Base-by-base conservation (phyloP, 345 rosid species). In the Citrus cavaleriei region DNA sequence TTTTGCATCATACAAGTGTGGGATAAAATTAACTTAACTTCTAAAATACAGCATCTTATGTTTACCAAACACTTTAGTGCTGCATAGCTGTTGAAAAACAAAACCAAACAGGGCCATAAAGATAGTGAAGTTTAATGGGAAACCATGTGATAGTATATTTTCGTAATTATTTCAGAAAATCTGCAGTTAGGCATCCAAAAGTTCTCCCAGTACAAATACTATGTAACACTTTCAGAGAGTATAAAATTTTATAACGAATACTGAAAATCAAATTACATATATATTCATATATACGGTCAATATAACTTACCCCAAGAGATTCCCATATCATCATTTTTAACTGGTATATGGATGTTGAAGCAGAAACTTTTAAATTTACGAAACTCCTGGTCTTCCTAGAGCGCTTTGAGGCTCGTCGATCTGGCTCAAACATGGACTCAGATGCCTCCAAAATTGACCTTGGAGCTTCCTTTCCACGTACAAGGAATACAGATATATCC, bases 291-390 rank as follows among this genome's bases (percentile, higher is more conserved):
- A 46, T 3, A 46, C 1, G 18, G 18, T n/a, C 40, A 24, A 19
- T 9, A 38, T 57, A 75, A 79, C 93, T 73, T 93, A 94, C 99
- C 97, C 99, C 99, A 75, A 96, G 95, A 67, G 95, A 90, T 84
- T 94, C 98, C 97, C 99, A 94, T 83, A 94, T 96, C 99, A 96
- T 93, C 99, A 96, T 94, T 85, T 96, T 96, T 75, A 96, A 84
- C 76, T 93, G 98, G 87, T 96, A 96, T 72, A 96, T 78, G 27
- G 98, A 85, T 62, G 94, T 96, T 55, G 94, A 87, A 9, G 97
- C 97, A 72, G 99, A 96, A 77, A 96, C 99, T 84, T 88, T 91
- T 67, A 96, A 81, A 84, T 89, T 91, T 59, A 91, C 88, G 24
- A 87, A 83, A 86, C 84, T 91, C 78, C 97, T 91, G 70, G 94